Evolutionary conservation across 441 rosid species (phyloP), one percentile per base, ranked within the genome.

Genomic region (Syzygium syzygioides): DNA sequence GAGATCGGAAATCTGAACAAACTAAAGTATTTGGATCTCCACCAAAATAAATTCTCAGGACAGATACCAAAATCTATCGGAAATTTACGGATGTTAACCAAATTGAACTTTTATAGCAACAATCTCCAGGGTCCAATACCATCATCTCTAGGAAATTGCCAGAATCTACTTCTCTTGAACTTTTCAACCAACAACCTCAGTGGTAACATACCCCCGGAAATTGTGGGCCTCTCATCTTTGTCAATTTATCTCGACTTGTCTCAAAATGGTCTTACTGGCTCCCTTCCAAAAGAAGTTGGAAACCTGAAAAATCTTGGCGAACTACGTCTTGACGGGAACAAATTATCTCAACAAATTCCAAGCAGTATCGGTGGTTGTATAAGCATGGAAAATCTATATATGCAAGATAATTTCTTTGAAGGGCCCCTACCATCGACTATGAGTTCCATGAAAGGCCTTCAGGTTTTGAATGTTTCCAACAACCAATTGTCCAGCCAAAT

Each of bases 181-280:
- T 45, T 66, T 4, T 66, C 79, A 0, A 34, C 1, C 48, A 68
- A 68, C 3, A 0, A 1, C 26, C 48, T 68, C 4, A 19, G 4
- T 0, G 14, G 26, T 34, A 19, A 0, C 8, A 34, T 68, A 2
- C 25, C 79, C 26, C 0, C 8, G 0, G 4, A 68, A 34, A 68
- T 68, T 9, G 1, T 34, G 48, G 4, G 48, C 4, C 25, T 66
- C 45, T 17, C 79, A 32, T 66, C 45, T 32, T 66, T 66, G 26
- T 34, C 48, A 0, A 68, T 68, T 34, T 34, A 0, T 68, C 48
- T 68, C 2, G 0, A 68, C 4, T 68, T 68, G 4, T 68, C 79
- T 19, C 48, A 1, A 9, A 68, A 34, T 68, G 34, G 2, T 34
- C 79, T 34, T 34, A 68, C 1, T 0, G 14, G 79, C 14, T 34